phyloP scores from a whole-genome alignment of 2,329 filamentous ascomycete species.

The Botrytis hyacinthi region DNA sequence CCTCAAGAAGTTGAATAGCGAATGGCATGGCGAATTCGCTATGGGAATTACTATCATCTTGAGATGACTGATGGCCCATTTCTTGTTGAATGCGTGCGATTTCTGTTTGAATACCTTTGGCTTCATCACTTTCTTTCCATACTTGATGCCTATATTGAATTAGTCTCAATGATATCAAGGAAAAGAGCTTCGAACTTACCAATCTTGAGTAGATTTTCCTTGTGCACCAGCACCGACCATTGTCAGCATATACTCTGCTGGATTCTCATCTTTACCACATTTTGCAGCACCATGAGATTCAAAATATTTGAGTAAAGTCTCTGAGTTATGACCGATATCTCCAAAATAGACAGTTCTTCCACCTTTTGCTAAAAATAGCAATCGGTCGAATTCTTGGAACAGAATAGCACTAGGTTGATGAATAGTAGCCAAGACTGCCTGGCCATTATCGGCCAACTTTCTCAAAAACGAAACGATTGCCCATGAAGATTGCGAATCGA shows the following conservation, averaged over 20 bases:
- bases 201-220: conserved; percentile 57
- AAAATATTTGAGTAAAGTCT: conserved; percentile 59
- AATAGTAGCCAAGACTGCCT: conserved; percentile 91
- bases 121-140: conserved; percentile 41
- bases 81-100: conserved; percentile 34
- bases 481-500: conserved; percentile 93
- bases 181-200: conserved; percentile 39
- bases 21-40: conserved; percentile 80
- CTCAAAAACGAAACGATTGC: conserved; percentile 84
- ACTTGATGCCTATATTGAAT: conserved; percentile 37
- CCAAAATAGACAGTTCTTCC: conserved; percentile 82
- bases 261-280: conserved; percentile 71
- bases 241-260: conserved; percentile 62
- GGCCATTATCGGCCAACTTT: conserved; percentile 84
- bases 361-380: conserved; percentile 74
- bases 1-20: conserved; percentile 59
- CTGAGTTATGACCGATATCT: conserved; percentile 58
- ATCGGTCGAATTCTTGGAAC: conserved; percentile 84
- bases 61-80: conserved; percentile 51
- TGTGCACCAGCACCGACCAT: conserved; percentile 59
- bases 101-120: conserved; percentile 38
- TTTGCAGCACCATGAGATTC: conserved; percentile 65
- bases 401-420: conserved; percentile 93
- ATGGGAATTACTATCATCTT: conserved; percentile 48
- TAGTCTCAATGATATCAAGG: background rate